Conservation (phyloP, 2,329 filamentous ascomycete genomes). For the Cercospora brassicicola region DNA sequence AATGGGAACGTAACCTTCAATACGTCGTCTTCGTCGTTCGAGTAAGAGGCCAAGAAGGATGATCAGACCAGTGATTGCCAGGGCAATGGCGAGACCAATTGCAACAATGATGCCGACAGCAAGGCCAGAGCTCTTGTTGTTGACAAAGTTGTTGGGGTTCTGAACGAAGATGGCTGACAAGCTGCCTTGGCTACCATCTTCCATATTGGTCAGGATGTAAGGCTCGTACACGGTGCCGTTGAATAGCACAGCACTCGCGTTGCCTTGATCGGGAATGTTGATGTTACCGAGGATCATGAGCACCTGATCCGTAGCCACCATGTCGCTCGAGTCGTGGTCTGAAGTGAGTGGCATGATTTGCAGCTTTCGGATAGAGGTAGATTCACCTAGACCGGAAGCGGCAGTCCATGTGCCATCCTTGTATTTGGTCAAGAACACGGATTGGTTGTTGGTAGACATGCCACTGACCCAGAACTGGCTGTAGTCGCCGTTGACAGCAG, state of each 20-base stretch:
- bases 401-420: constrained; percentile 67
- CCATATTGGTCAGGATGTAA: constrained; percentile 73
- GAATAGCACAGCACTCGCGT: constrained; percentile 81
- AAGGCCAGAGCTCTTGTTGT: constrained; percentile 55
- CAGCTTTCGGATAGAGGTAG: constrained; percentile 72
- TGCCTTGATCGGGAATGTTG: constrained; percentile 71
- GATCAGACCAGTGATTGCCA: constrained; percentile 74
- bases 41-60: constrained; percentile 73
- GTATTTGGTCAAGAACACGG: constrained; percentile 78
- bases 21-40: constrained; percentile 72
- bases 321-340: constrained; percentile 62
- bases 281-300: constrained; percentile 85
- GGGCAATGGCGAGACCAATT: constrained; percentile 75
- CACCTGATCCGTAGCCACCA: constrained; percentile 67
- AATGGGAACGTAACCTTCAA: constrained; percentile 78
- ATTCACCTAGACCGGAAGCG: constrained; percentile 63
- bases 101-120: constrained; percentile 76
- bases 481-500: constrained; percentile 69
- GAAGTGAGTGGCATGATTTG: constrained; percentile 75
- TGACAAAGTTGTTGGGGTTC: constrained; percentile 70
- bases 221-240: constrained; percentile 78
- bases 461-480: constrained; percentile 82
- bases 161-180: constrained; percentile 82
- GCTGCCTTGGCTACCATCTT: constrained; percentile 65
- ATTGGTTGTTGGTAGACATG: constrained; percentile 58